Percentiles rank a stretch among this genome's conserved stretches.
phyloP scores from a whole-genome alignment of 495 filamentous ascomycete species.

The Penicillium odoratum region DNA sequence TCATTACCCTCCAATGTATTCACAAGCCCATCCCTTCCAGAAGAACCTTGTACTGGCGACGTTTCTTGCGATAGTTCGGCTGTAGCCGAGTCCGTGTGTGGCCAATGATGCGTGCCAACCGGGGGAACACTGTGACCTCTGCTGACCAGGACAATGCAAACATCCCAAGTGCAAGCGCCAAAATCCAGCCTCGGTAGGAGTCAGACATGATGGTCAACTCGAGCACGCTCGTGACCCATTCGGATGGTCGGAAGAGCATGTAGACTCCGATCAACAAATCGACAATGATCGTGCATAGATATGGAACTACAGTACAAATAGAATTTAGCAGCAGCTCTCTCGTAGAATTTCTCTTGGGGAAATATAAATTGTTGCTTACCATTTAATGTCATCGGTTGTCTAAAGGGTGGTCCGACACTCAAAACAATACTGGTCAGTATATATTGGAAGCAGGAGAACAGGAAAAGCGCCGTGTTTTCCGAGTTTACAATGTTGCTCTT shows the following conservation, averaged over 20 bases:
- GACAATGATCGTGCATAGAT: conserved; percentile 72
- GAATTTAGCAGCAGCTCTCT: not conserved
- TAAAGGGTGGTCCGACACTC: conserved; percentile 85
- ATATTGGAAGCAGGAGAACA: conserved; percentile 92
- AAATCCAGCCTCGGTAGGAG: conserved; percentile 68
- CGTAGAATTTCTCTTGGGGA: not conserved
- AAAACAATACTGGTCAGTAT: conserved; percentile 84
- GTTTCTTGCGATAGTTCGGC: conserved; percentile 62
- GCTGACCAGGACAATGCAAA: conserved; percentile 66
- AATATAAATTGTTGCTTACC: conserved; percentile 50
- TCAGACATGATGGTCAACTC: conserved; percentile 74
- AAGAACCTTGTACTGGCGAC: conserved; percentile 86
- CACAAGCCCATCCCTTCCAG: conserved; percentile 64
- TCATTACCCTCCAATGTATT: conserved; percentile 16
- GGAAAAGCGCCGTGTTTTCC: conserved; percentile 86
- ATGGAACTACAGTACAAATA: conserved; percentile 52
- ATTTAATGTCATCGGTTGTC: conserved; percentile 78
- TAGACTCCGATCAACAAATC: conserved; percentile 66
- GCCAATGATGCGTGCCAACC: conserved; percentile 68
- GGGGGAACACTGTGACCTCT: conserved; percentile 69
- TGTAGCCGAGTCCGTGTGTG: conserved; percentile 53
- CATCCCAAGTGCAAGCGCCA: conserved; percentile 65
- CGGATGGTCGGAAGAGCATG: conserved; percentile 73
- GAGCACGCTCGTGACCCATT: conserved; percentile 73
- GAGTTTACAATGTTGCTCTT: conserved; percentile 86